Evolutionary conservation across 2,329 filamentous ascomycete species (phyloP).

Genomic region (Aphanoascus verrucosus): DNA sequence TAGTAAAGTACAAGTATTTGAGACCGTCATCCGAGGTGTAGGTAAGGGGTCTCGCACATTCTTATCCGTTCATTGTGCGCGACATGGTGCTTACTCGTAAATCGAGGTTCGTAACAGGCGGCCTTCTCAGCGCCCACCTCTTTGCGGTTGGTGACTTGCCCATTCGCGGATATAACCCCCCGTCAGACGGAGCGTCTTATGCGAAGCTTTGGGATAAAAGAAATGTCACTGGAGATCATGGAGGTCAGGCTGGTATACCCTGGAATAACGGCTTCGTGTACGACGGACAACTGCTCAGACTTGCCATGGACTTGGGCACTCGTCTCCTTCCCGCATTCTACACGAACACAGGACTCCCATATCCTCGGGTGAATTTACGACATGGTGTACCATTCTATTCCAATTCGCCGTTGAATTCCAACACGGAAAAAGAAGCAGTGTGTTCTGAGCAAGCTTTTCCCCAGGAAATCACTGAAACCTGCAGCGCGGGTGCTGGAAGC

Average conservation of each 20-base stretch:
- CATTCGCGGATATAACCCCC: slow-evolving; percentile 63
- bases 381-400: slow-evolving; percentile 85
- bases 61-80: not conserved
- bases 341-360: slow-evolving; percentile 81
- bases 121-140: slow-evolving; percentile 80
- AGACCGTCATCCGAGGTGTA: slow-evolving; percentile 83
- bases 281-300: slow-evolving; percentile 77
- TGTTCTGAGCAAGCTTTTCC: slow-evolving; percentile 21
- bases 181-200: slow-evolving; percentile 27
- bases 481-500: slow-evolving; percentile 92
- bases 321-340: slow-evolving; percentile 86
- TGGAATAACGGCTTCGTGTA: slow-evolving; percentile 76
- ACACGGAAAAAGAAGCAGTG: slow-evolving; percentile 14
- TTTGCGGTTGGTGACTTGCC: slow-evolving; percentile 87
- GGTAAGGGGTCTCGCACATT: slow-evolving; percentile 22
- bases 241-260: slow-evolving; percentile 39
- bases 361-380: slow-evolving; percentile 84
- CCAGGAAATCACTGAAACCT: slow-evolving; percentile 83
- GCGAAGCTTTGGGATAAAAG: slow-evolving; percentile 35
- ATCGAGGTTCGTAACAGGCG: slow-evolving; percentile 46
- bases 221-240: slow-evolving; percentile 13
- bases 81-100: not conserved
- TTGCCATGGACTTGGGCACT: slow-evolving; percentile 74
- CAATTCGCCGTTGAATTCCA: slow-evolving; percentile 65
- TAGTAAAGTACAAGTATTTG: slow-evolving; percentile 97